phyloP scores from a whole-genome alignment of 306 rosid species.

The Cucurbita pepo region DNA sequence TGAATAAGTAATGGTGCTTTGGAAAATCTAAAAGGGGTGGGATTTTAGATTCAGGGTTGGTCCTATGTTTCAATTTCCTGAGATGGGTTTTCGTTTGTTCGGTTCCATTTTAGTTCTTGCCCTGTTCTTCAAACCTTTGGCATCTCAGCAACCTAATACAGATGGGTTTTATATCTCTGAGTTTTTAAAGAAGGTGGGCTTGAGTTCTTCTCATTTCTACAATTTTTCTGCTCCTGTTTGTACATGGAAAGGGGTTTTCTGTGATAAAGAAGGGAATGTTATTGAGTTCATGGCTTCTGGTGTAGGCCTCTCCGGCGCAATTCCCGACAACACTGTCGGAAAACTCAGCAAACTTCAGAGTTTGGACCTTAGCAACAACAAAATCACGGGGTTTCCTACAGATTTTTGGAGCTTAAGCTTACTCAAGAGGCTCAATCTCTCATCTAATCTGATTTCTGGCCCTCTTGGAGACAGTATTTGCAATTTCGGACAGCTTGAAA shows the following conservation, averaged over 20 bases:
- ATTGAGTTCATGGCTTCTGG: conserved; percentile 36
- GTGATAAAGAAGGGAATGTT: conserved; percentile 44
- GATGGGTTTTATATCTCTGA: conserved; percentile 63
- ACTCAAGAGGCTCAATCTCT: conserved; percentile 58
- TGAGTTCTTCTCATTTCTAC: conserved; percentile 21
- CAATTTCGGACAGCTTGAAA: conserved; percentile 67
- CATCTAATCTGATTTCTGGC: conserved; percentile 61
- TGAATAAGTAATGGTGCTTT: conserved; percentile 15
- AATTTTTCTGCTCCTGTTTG: conserved; percentile 60
- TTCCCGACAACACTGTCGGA: conserved; percentile 73
- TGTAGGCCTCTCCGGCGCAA: conserved; percentile 48
- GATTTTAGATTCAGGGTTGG: conserved; percentile 13
- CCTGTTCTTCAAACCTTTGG: conserved; percentile 46
- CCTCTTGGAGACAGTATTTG: conserved; percentile 65
- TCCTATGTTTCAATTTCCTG: background rate
- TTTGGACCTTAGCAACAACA: conserved; percentile 82
- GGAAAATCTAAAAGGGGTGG: background rate
- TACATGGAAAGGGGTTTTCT: conserved; percentile 61
- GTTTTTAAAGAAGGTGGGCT: conserved; percentile 45
- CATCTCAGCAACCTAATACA: conserved; percentile 68
- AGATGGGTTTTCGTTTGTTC: conserved; percentile 57
- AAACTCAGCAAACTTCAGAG: conserved; percentile 57
- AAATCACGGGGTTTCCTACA: conserved; percentile 54
- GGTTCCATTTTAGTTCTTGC: conserved; percentile 46
- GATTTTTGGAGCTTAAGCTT: conserved; percentile 87